These are phyloP conservation scores for Daedaleopsis sinensis DNA, from an alignment of 768 basidiomycete genomes.

Conservation along the genomic window DNA sequence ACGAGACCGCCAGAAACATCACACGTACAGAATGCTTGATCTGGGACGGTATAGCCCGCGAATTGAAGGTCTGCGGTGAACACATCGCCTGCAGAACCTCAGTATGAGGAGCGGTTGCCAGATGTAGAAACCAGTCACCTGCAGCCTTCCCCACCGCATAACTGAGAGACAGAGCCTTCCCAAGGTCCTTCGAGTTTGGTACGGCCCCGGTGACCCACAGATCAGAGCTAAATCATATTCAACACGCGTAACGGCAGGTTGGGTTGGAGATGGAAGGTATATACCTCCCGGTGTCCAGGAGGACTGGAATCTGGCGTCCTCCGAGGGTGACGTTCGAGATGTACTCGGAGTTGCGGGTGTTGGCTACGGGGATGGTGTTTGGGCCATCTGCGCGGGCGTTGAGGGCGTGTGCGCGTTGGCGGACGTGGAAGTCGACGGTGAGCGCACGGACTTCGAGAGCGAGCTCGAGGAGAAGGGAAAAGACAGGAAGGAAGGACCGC, in stretches of 20 bases:
- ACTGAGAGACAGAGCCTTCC: conserved; percentile 54
- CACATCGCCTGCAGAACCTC: conserved; percentile 50
- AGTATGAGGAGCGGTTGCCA: neutral
- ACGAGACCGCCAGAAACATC: neutral
- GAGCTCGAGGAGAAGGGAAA: conserved; percentile 18
- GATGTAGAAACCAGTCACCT: conserved; percentile 40
- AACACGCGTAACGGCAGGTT: conserved; percentile 4
- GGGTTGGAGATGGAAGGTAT: conserved; percentile 16
- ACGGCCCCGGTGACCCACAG: conserved; percentile 65
- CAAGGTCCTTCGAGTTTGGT: conserved; percentile 55
- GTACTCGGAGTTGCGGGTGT: conserved; percentile 76
- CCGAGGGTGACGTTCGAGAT: conserved; percentile 72
- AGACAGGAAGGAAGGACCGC: conserved; percentile 19
- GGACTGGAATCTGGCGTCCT: conserved; percentile 56
- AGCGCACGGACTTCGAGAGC: conserved; percentile 15
- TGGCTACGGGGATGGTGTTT: conserved; percentile 44
- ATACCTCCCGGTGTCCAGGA: conserved; percentile 81
- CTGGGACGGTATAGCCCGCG: conserved; percentile 56
- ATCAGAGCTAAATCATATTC: conserved; percentile 57
- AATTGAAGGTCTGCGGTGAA: conserved; percentile 55
- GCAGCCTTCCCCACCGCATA: conserved; percentile 72
- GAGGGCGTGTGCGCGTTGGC: conserved; percentile 15
- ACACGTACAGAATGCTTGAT: conserved; percentile 68
- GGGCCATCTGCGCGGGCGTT: conserved; percentile 16
- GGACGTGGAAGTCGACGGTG: conserved; percentile 34